These are phyloP conservation scores for Aspergillus sp. DNA, from an alignment of 2,329 filamentous ascomycete genomes.

Conservation along the genomic window DNA sequence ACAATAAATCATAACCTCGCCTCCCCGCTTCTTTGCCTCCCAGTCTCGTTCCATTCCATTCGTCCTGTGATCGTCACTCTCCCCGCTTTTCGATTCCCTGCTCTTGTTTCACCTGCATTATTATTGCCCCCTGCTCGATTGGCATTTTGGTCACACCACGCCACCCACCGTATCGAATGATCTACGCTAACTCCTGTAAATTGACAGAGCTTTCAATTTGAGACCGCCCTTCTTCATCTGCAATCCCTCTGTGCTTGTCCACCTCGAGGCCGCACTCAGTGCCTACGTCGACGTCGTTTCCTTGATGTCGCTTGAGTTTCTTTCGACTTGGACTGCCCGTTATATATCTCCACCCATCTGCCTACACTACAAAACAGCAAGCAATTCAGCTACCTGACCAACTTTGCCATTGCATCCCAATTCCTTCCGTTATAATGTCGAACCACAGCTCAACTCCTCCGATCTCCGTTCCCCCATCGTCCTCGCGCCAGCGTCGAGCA, in stretches of 20 bases:
- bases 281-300: background rate
- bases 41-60: background rate
- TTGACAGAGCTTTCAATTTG: background rate
- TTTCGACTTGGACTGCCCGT: background rate
- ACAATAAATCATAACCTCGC: background rate
- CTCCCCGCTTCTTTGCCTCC: background rate
- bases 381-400: background rate
- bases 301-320: background rate
- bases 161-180: background rate
- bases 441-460: conserved; percentile 41
- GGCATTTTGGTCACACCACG: conserved; percentile 3
- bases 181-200: background rate
- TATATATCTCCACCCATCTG: background rate
- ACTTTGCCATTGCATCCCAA: background rate
- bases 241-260: background rate
- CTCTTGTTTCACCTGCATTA: background rate
- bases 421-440: conserved; percentile 38
- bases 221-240: background rate
- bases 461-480: conserved; percentile 37
- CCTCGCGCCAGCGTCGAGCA: conserved; percentile 44
- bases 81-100: background rate
- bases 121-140: background rate
- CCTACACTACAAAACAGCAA: background rate
- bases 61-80: background rate
- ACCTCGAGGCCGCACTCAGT: background rate